Base-by-base conservation (phyloP, 176 grass and related monocot genomes). In the Zizania latifolia region DNA sequence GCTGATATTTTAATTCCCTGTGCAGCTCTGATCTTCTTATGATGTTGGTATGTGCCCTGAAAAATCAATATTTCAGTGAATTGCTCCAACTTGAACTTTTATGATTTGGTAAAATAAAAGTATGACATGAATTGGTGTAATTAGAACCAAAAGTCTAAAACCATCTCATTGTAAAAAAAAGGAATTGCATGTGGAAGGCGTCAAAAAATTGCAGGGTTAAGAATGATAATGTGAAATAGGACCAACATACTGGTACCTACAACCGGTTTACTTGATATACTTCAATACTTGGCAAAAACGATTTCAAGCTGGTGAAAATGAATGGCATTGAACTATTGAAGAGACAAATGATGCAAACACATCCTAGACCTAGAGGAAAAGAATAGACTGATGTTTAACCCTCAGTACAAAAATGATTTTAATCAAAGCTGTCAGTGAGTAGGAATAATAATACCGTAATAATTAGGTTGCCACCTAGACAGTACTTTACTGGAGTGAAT, bases 1-100 rank as follows among this genome's bases (percentile, higher is more conserved):
- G 89, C 93, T 60, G 93, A 96, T 81, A 96, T 88, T 87, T 96
- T 96, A 54, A 96, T 72, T 59, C 93, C 93, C 81, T 92, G 93
- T 74, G 93, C 93, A 62, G 93, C 93, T 83, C 89, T 96, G 45
- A 96, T 76, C 79, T 90, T 90, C 61, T 92, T 92, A 57, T 96
- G 93, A 74, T 96, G 93, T 75, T 74, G 45, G 40, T 96, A 96
- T 54, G 87, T 58, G 19, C 89, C 89, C 92, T 96, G 86, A n/a
- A 67, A 75, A 79, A 76, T 16, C 28, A 1, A 10, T 11, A 6
- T 24, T 75, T 15, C 0, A 10, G 36, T 32, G 21, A 30, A 29
- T 76, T 55, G 76, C 30, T 62, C 38, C 71, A 86, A 34, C 33
- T 79, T 26, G 46, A 78, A 45, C 37, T 35, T n/a, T 62, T 51